phyloP scores from a whole-genome alignment of 805 yeast species.

The Pichia thaimueangensis region DNA sequence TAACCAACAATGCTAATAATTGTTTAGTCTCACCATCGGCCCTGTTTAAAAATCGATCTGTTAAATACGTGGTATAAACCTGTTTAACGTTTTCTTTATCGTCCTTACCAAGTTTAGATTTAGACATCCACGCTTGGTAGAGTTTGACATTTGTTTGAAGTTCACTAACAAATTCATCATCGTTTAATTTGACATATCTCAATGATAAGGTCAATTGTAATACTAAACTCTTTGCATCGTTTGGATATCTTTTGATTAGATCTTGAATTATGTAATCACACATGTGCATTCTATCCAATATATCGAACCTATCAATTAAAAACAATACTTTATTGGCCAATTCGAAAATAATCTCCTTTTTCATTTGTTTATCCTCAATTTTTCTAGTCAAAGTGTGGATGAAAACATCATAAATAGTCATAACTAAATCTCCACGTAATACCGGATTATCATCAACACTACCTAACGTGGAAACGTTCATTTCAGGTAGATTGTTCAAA shows the following conservation, averaged over 20 bases:
- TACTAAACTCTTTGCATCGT: slow-evolving; percentile 34
- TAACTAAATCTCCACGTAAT: slow-evolving; percentile 63
- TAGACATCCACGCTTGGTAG: slow-evolving; percentile 46
- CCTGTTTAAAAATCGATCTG: slow-evolving; percentile 18
- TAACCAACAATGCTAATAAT: slow-evolving; percentile 21
- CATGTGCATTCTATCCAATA: slow-evolving; percentile 62
- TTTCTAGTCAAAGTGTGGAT: slow-evolving; percentile 39
- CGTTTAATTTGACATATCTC: slow-evolving; percentile 40
- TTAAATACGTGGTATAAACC: slow-evolving; percentile 30
- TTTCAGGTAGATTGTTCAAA: slow-evolving; percentile 70
- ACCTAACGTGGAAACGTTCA: slow-evolving; percentile 80
- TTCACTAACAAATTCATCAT: slow-evolving; percentile 44
- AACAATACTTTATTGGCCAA: slow-evolving; percentile 38
- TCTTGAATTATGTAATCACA: slow-evolving; percentile 56
- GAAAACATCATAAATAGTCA: slow-evolving; percentile 64
- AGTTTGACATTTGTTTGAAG: slow-evolving; percentile 68
- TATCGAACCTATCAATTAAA: slow-evolving; percentile 63
- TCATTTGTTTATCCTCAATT: slow-evolving; percentile 18
- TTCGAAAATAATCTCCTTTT: background rate
- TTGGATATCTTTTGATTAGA: slow-evolving; percentile 38
- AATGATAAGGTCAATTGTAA: slow-evolving; percentile 62
- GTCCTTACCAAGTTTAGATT: slow-evolving; percentile 31
- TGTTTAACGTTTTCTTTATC: slow-evolving; percentile 28
- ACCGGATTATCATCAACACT: slow-evolving; percentile 81
- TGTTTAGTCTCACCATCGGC: slow-evolving; percentile 19